Base-by-base conservation (phyloP, 2,329 filamentous ascomycete genomes). In the Fusarium udum region DNA sequence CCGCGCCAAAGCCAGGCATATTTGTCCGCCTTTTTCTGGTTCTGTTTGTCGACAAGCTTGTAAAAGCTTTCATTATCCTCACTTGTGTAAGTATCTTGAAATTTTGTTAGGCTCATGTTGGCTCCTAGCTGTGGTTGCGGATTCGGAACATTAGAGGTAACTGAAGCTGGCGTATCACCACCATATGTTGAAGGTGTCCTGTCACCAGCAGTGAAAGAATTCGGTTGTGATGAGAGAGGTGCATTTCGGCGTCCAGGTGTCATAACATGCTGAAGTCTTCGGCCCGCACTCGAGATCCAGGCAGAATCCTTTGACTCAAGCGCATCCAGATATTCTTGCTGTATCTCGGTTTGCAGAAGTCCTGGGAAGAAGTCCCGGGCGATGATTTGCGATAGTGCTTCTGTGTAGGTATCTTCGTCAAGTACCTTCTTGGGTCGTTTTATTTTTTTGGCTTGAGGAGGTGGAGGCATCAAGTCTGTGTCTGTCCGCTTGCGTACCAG, bases 21-120 rank as follows among this genome's bases (percentile, higher is more conserved):
- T 77, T 95, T 97, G 78, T 95, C 92, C 1, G 93, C 92, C 57
- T 88, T 90, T 80, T 95, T 95, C 69, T 91, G 88, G 79, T 98
- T 99, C 79, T 98, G 94, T 78, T 92, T 93, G 83, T 99, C 96
- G 34, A 98, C 85, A 4, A 99, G 87, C 76, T 92, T 92, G 82
- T 97, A 97, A 84, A 99, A 98, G 76, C 93, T 97, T 80, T 98
- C 96, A 79, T 98, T 98, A 81, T 99, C 96, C 82, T 99, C 96
- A 78, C 94, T 97, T 3, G 95, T 99, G 83, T 98, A 98, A 75
- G 93, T 95, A 7, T 93, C 89, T 79, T 99, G 96, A 78, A 98
- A 99, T 3, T 92, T 90, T 60, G 92, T 90, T 4, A 99, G 87
- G 67, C 92, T 95, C 86, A 98, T 90, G 75, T 92, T 92, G 46